These are phyloP conservation scores for Cystobasidium ongulense DNA, from an alignment of 768 basidiomycete genomes.

Conservation along the genomic window DNA sequence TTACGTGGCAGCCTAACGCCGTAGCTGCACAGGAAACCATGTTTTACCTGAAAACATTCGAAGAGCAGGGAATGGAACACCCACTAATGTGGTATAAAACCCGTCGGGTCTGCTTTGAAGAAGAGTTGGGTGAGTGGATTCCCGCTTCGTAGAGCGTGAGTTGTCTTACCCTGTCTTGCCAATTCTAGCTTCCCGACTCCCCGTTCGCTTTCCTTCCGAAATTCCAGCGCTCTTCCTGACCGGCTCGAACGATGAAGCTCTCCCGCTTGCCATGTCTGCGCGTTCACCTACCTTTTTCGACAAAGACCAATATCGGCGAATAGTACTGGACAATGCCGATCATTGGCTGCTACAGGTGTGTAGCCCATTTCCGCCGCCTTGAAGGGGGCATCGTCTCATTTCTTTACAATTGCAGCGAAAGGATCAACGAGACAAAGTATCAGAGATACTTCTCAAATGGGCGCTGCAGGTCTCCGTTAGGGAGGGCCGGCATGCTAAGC, in stretches of 20 bases:
- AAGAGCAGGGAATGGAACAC: not conserved
- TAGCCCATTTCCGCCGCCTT: not conserved
- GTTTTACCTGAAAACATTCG: not conserved
- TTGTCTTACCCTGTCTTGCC: not conserved
- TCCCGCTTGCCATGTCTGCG: slow-evolving; percentile 19
- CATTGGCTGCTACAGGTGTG: slow-evolving; percentile 25
- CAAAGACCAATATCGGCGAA: not conserved
- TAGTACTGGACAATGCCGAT: not conserved
- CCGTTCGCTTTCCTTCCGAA: not conserved
- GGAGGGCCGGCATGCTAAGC: not conserved
- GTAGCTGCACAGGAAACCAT: not conserved
- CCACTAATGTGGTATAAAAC: slow-evolving; percentile 18
- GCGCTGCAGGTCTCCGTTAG: not conserved
- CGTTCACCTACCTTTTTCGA: not conserved
- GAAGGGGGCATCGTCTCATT: not conserved
- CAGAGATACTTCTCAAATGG: not conserved
- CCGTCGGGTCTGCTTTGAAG: not conserved
- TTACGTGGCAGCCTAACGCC: no score
- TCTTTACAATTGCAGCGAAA: not conserved
- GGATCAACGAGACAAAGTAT: not conserved
- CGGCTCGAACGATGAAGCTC: slow-evolving; percentile 13
- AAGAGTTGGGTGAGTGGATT: not conserved
- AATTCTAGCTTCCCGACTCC: not conserved
- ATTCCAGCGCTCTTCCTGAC: slow-evolving; percentile 13
- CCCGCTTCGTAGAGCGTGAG: not conserved